phyloP scores from a whole-genome alignment of 306 rosid genomes.

The Vigna reflexopilosa region DNA sequence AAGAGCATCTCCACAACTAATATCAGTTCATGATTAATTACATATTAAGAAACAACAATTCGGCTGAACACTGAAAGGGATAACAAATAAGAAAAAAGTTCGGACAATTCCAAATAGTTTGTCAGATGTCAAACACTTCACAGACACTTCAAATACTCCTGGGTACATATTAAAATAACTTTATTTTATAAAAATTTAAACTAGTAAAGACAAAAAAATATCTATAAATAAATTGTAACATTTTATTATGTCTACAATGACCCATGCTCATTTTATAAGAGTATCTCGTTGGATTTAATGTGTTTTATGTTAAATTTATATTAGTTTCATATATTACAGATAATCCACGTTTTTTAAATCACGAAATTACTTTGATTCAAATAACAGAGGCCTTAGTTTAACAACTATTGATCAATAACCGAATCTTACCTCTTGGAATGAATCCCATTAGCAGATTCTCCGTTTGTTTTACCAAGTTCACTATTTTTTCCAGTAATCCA shows the following conservation, averaged over 20 bases:
- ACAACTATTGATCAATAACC: background rate
- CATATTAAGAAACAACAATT: background rate
- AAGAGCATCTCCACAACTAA: background rate
- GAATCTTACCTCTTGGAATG: slow-evolving; percentile 8
- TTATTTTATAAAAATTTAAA: background rate
- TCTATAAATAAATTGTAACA: background rate
- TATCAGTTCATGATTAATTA: background rate
- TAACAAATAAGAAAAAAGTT: background rate
- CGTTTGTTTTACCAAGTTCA: background rate
- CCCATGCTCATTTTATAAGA: too few species aligned
- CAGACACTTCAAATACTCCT: background rate
- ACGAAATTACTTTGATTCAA: background rate
- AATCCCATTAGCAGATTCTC: slow-evolving; percentile 16
- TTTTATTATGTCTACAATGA: background rate
- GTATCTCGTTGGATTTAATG: background rate
- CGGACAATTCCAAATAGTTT: background rate
- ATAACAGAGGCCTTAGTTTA: background rate
- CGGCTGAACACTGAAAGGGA: background rate
- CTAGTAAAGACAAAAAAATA: background rate
- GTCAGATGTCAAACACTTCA: background rate
- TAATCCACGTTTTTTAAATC: background rate
- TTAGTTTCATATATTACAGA: background rate
- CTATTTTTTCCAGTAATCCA: slow-evolving; percentile 6
- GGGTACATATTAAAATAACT: background rate
- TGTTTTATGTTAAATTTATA: background rate